Evolutionary conservation across 2,329 filamentous ascomycete genomes (phyloP).

Genomic region (Microdochium trichocladiopsis): DNA sequence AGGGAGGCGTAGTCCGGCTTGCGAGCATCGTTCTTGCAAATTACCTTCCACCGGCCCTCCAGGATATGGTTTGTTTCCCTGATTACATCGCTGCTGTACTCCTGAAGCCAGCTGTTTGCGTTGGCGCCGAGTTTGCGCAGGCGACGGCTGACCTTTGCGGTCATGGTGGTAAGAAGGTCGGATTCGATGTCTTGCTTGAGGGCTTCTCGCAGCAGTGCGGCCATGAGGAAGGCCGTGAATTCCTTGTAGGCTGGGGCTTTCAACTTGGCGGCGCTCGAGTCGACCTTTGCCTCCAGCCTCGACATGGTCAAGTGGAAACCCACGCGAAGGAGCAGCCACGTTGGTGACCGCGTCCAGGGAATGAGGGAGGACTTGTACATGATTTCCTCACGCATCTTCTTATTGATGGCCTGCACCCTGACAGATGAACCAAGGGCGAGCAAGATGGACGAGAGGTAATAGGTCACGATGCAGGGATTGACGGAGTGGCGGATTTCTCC

Average conservation of each 20-base stretch:
- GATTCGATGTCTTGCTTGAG: conserved; percentile 5
- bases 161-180: conserved; percentile 29
- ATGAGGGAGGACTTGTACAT: conserved; percentile 26
- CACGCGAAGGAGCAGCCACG: conserved; percentile 50
- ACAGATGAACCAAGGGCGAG: conserved; percentile 23
- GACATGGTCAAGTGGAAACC: conserved; percentile 30
- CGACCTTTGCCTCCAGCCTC: background rate
- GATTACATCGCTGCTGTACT: background rate
- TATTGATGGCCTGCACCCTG: conserved; percentile 27
- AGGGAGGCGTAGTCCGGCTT: background rate
- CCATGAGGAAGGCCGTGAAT: conserved; percentile 40
- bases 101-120: conserved; percentile 3
- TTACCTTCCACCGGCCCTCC: background rate
- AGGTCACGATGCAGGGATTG: conserved; percentile 41
- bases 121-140: conserved; percentile 27
- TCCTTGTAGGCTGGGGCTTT: conserved; percentile 33
- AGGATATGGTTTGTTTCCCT: background rate
- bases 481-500: conserved; percentile 39
- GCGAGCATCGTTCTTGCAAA: background rate
- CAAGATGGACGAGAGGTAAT: conserved; percentile 24
- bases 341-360: conserved; percentile 26
- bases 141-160: conserved; percentile 34
- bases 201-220: conserved; percentile 21
- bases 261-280: too few species aligned
- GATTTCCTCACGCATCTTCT: conserved; percentile 48